These are phyloP conservation scores for Talaromyces nanjingensis DNA, from an alignment of 495 filamentous ascomycete genomes.

Conservation along the genomic window DNA sequence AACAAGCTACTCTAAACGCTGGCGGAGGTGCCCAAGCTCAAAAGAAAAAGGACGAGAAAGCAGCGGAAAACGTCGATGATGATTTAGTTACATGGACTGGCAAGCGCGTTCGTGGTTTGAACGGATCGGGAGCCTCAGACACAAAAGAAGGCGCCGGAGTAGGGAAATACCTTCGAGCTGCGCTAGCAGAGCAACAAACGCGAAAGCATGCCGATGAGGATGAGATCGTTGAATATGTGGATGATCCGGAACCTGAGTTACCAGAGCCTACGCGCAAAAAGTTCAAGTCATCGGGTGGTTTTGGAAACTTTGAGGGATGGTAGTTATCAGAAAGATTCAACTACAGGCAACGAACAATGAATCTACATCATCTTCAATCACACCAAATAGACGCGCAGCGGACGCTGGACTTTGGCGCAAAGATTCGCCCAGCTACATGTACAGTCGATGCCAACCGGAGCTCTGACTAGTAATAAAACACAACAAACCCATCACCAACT, in stretches of 20 bases:
- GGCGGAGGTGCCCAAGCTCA: conserved; percentile 37
- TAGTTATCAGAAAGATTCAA: conserved; percentile 18
- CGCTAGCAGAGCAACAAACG: conserved; percentile 25
- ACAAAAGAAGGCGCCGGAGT: conserved; percentile 45
- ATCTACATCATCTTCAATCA: too few relatives aligned
- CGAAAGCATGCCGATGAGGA: conserved; percentile 32
- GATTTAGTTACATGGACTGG: conserved; percentile 89
- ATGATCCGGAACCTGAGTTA: conserved; percentile 50
- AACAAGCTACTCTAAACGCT: conserved; percentile 45
- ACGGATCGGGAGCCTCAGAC: conserved; percentile 43
- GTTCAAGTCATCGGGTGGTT: conserved; percentile 61
- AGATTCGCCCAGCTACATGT: too few relatives aligned
- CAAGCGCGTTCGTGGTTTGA: conserved; percentile 59
- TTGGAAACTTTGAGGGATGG: conserved; percentile 91
- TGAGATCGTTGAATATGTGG: conserved; percentile 51
- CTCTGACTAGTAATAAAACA: too few relatives aligned
- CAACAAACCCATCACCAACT: too few relatives aligned
- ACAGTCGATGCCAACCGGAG: too few relatives aligned
- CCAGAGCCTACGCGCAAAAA: conserved; percentile 76
- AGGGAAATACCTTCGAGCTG: conserved; percentile 73
- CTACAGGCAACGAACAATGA: too few relatives aligned
- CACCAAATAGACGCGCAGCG: too few relatives aligned
- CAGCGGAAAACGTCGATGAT: conserved; percentile 56
- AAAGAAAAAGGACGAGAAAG: conserved; percentile 29
- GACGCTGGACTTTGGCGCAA: too few relatives aligned